Evolutionary conservation across 2,329 filamentous ascomycete genomes (phyloP).

Genomic region (Nigrograna mackinnonii): DNA sequence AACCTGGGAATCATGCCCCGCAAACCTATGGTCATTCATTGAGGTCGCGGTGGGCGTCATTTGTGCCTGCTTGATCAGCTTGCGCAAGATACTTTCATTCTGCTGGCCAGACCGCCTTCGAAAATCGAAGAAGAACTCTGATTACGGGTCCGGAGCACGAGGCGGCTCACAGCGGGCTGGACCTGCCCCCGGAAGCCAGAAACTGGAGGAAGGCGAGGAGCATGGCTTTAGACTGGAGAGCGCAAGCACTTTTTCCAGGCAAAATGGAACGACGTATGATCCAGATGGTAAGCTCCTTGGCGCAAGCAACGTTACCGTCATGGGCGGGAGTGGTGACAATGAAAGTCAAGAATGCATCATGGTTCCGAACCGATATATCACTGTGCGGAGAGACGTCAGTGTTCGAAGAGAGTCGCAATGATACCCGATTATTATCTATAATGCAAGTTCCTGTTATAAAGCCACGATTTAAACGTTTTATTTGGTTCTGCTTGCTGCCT

Average conservation of each 20-base stretch:
- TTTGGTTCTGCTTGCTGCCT: no score
- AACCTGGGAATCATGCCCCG: conserved; percentile 14
- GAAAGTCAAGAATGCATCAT: conserved; percentile 14
- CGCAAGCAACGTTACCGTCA: conserved; percentile 1
- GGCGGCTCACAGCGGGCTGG: conserved; percentile 1
- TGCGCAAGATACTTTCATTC: conserved; percentile 10
- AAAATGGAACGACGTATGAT: not conserved
- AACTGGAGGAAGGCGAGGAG: conserved; percentile 3
- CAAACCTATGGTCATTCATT: conserved; percentile 16
- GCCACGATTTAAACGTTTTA: no score
- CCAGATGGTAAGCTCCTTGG: conserved; percentile 7
- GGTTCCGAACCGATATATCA: conserved; percentile 10
- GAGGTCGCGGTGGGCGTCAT: conserved; percentile 13
- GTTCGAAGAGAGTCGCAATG: conserved; percentile 17
- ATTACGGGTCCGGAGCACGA: not conserved
- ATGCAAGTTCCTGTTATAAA: no score
- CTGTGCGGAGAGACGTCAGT: conserved; percentile 6
- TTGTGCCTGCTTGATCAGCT: conserved; percentile 13
- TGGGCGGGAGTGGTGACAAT: not conserved
- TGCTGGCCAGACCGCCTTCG: conserved; percentile 6
- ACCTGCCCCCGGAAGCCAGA: conserved; percentile 3
- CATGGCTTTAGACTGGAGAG: conserved; percentile 2
- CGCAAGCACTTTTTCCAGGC: not conserved
- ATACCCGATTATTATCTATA: no score
- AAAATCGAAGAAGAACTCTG: not conserved